Conservation (phyloP, 2,329 filamentous ascomycete species). For the Ascochyta koolunga region DNA sequence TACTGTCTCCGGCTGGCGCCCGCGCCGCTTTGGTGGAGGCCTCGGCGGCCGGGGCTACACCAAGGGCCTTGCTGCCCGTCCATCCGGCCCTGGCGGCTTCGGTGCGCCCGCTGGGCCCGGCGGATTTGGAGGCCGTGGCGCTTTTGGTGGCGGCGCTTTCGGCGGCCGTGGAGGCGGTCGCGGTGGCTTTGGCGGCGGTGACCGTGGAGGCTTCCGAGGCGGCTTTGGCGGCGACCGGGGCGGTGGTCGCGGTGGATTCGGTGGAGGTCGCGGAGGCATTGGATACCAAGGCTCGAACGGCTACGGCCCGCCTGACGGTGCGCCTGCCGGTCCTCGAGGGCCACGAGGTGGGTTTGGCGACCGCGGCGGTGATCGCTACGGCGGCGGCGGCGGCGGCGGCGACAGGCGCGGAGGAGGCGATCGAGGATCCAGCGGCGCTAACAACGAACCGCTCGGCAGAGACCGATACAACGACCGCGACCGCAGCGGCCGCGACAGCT, state of each 20-base stretch:
- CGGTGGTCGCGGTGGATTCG: slow-evolving; percentile 51
- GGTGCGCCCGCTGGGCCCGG: slow-evolving; percentile 62
- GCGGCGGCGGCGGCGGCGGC: slow-evolving; percentile 34
- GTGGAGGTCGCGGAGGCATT: slow-evolving; percentile 53
- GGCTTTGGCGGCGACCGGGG: slow-evolving; percentile 48
- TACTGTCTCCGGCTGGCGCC: slow-evolving; percentile 92
- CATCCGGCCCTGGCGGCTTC: slow-evolving; percentile 67
- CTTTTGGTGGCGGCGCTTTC: slow-evolving; percentile 55
- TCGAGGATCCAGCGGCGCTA: slow-evolving; percentile 69
- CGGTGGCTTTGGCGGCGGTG: slow-evolving; percentile 49
- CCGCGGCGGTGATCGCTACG: slow-evolving; percentile 48
- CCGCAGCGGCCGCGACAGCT: slow-evolving; percentile 44
- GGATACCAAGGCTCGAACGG: slow-evolving; percentile 51
- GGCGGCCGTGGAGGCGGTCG: slow-evolving; percentile 57
- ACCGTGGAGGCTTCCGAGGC: slow-evolving; percentile 56
- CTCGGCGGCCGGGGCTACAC: slow-evolving; percentile 93
- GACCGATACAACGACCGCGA: slow-evolving; percentile 53
- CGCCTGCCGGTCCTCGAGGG: slow-evolving; percentile 55
- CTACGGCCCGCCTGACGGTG: slow-evolving; percentile 54
- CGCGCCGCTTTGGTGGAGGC: slow-evolving; percentile 87
- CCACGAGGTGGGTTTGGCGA: slow-evolving; percentile 42
- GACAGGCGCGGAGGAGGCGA: slow-evolving; percentile 34
- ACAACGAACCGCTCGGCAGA: slow-evolving; percentile 79
- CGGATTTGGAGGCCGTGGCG: slow-evolving; percentile 55
- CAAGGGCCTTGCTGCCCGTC: slow-evolving; percentile 75